These are phyloP conservation scores for Candida germanica DNA, from an alignment of 805 yeast species.

Conservation along the genomic window DNA sequence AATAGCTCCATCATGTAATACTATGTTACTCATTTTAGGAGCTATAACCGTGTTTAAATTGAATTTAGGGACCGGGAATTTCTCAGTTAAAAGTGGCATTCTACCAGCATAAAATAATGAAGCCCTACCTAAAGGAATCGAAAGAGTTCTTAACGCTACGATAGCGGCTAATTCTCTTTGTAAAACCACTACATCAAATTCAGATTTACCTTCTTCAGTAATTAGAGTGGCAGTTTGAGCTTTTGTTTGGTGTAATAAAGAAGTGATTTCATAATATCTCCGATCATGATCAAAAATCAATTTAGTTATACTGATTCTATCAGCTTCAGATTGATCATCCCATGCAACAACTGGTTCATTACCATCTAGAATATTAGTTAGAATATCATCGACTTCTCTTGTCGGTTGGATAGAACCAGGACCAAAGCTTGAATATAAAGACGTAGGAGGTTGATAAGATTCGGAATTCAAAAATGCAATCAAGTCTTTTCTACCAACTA, in stretches of 20 bases:
- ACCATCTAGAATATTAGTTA: constrained; percentile 33
- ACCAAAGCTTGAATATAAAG: constrained; percentile 10
- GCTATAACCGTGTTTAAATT: constrained; percentile 63
- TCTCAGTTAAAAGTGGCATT: constrained; percentile 79
- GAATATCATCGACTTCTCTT: constrained; percentile 41
- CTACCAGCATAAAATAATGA: constrained; percentile 67
- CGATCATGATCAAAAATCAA: constrained; percentile 75
- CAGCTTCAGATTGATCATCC: constrained; percentile 72
- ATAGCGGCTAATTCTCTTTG: constrained; percentile 60
- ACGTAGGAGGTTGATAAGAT: constrained; percentile 13
- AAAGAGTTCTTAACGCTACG: constrained; percentile 67
- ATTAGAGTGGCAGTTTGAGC: constrained; percentile 50
- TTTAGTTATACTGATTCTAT: constrained; percentile 62
- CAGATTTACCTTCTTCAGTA: constrained; percentile 41
- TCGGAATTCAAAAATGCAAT: constrained; percentile 24
- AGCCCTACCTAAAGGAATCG: constrained; percentile 77
- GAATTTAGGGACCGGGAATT: constrained; percentile 73
- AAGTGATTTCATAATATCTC: constrained; percentile 73
- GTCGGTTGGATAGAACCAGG: constrained; percentile 1
- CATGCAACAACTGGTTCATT: constrained; percentile 53
- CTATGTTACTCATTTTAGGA: constrained; percentile 64
- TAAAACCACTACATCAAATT: constrained; percentile 51
- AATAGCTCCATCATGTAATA: constrained; percentile 53
- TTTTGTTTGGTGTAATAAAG: constrained; percentile 66
- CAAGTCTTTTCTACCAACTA: constrained; percentile 70